phyloP scores from a whole-genome alignment of 164 flowering plant species.

The Chimonanthus praecox region DNA sequence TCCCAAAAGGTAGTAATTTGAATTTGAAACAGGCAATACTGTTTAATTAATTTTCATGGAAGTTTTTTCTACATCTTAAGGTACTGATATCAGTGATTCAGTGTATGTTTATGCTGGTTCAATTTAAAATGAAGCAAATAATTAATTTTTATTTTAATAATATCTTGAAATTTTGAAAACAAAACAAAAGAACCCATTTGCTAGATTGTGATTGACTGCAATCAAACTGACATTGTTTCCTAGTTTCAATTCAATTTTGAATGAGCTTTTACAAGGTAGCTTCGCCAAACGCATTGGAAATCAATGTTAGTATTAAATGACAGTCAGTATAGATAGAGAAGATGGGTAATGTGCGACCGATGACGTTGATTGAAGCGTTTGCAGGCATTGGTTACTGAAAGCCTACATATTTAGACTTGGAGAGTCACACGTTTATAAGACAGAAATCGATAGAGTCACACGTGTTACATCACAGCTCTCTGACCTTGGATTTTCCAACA shows the following conservation, averaged over 20 bases:
- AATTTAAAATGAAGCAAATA: too few relatives aligned
- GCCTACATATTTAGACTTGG: neutral
- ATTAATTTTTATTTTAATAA: too few relatives aligned
- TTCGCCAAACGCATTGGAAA: neutral
- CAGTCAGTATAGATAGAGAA: neutral
- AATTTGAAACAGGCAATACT: too few relatives aligned
- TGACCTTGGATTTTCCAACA: neutral
- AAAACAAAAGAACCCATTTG: too few relatives aligned
- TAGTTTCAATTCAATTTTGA: constrained; percentile 3
- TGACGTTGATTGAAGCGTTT: neutral
- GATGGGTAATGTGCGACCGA: neutral
- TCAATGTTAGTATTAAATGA: neutral
- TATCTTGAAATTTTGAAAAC: too few relatives aligned
- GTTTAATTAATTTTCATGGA: too few relatives aligned
- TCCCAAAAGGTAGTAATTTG: neutral
- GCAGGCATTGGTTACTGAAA: neutral
- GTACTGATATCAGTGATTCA: too few relatives aligned
- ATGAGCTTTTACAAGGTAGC: neutral
- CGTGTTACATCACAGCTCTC: neutral
- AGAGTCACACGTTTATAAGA: neutral
- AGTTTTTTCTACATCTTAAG: too few relatives aligned
- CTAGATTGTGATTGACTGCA: neutral
- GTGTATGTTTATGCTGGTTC: too few relatives aligned
- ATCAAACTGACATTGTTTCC: constrained; percentile 6
- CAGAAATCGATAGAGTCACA: neutral